A percentile compares a stretch with the other conserved stretches of the same genome.
Conservation (phyloP, 2,329 filamentous ascomycete genomes). For the Fusarium xylarioides region DNA sequence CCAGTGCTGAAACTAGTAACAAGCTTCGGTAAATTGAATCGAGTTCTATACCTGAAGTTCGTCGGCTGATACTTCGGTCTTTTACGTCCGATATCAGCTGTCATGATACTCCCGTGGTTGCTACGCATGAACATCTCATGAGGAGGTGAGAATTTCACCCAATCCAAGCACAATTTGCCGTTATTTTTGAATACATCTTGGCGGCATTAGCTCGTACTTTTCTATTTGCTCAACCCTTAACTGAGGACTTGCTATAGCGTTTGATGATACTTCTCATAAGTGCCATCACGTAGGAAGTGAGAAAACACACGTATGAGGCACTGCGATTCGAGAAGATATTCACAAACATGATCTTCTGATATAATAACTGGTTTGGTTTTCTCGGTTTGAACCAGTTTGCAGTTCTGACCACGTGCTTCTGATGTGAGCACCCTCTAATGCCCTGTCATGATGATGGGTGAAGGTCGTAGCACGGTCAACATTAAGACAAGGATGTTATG, state of each 20-base stretch:
- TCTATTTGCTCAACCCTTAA: background rate
- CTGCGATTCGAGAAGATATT: background rate
- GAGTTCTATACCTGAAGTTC: background rate
- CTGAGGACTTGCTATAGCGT: background rate
- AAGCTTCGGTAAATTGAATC: background rate
- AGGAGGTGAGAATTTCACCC: background rate
- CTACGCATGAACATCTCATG: background rate
- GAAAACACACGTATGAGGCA: background rate
- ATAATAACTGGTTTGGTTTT: background rate
- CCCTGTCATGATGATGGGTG: background rate
- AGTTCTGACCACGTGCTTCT: background rate
- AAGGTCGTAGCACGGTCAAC: background rate
- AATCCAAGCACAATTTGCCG: background rate
- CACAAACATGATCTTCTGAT: background rate
- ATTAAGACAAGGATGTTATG: background rate
- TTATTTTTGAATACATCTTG: background rate
- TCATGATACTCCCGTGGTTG: background rate
- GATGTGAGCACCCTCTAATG: background rate
- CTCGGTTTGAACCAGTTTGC: background rate
- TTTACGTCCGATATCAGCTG: background rate
- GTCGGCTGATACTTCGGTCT: background rate
- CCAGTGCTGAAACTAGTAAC: background rate
- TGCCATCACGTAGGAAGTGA: background rate
- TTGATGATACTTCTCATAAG: background rate
- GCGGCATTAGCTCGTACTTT: background rate